Conservation (phyloP, 1,284 basidiomycete species). For the Xerocomus tenax region DNA sequence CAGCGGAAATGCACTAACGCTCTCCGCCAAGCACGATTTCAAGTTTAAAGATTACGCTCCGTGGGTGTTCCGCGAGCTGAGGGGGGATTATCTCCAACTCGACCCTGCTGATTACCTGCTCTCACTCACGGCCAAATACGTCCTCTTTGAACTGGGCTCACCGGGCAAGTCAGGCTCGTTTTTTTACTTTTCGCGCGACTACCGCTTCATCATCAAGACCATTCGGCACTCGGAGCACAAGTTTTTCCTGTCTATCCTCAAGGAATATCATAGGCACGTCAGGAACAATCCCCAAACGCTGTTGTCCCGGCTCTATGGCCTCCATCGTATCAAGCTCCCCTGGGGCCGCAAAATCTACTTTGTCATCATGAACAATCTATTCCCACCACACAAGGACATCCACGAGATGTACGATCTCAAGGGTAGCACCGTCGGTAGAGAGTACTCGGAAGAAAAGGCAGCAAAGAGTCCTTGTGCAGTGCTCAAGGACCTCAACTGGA, state of each 20-base stretch:
- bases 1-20: conserved; percentile 93
- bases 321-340: conserved; percentile 95
- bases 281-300: conserved; percentile 90
- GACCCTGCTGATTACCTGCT: conserved; percentile 96
- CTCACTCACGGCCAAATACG: conserved; percentile 94
- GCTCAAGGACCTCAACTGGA: conserved; percentile 96
- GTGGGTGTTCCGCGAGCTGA: conserved; percentile 92
- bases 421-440: conserved; percentile 84
- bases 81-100: conserved; percentile 89
- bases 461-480: conserved; percentile 77
- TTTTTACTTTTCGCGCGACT: conserved; percentile 98
- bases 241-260: conserved; percentile 80
- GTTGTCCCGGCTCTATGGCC: conserved; percentile 88
- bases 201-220: conserved; percentile 99
- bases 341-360: conserved; percentile 94
- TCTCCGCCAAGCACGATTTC: conserved; percentile 93
- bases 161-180: conserved; percentile 98
- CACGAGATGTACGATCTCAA: conserved; percentile 98
- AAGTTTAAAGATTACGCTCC: conserved; percentile 99
- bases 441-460: conserved; percentile 83
- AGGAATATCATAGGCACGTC: conserved; percentile 82
- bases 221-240: conserved; percentile 93
- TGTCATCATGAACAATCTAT: conserved; percentile 99
- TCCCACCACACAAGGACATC: conserved; percentile 93
- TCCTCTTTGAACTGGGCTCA: conserved; percentile 95